phyloP scores from a whole-genome alignment of 2,329 filamentous ascomycete genomes.

The Aspergillus ruber region DNA sequence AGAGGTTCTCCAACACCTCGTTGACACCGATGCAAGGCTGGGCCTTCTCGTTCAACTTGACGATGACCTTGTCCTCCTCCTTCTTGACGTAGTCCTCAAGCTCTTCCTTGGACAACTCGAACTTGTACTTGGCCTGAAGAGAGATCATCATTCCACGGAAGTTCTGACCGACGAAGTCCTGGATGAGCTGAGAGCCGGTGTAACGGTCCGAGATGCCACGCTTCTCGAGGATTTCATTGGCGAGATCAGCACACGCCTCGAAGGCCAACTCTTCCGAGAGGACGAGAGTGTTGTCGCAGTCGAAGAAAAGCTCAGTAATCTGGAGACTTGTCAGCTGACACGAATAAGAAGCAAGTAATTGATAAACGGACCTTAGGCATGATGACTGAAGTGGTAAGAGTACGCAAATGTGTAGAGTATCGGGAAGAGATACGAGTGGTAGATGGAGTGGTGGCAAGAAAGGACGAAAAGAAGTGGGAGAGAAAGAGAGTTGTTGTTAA shows the following conservation, averaged over 20 bases:
- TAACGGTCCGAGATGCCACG: constrained; percentile 62
- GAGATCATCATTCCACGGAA: constrained; percentile 84
- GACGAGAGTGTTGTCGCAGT: constrained; percentile 83
- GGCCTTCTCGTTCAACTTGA: constrained; percentile 64
- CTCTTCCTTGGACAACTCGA: constrained; percentile 62
- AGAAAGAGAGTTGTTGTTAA: constrained; percentile 1
- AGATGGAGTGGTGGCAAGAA: neutral
- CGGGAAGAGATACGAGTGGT: neutral
- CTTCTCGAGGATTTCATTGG: constrained; percentile 74
- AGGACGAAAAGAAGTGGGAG: constrained; percentile 6
- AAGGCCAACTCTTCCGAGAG: constrained; percentile 87
- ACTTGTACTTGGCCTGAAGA: constrained; percentile 69
- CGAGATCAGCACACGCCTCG: constrained; percentile 80
- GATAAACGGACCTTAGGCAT: constrained; percentile 30
- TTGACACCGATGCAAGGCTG: constrained; percentile 64
- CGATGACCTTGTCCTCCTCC: constrained; percentile 79
- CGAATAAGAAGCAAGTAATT: constrained; percentile 3
- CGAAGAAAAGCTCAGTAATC: constrained; percentile 68
- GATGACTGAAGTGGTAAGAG: constrained; percentile 7
- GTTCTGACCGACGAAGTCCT: constrained; percentile 87
- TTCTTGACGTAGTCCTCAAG: constrained; percentile 65
- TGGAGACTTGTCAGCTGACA: constrained; percentile 21
- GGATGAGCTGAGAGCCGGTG: constrained; percentile 70
- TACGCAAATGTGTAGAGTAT: neutral
- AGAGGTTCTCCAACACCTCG: constrained; percentile 60